These are phyloP conservation scores for Verticillium albo-atrum DNA, from an alignment of 2,329 filamentous ascomycete species.

Conservation along the genomic window DNA sequence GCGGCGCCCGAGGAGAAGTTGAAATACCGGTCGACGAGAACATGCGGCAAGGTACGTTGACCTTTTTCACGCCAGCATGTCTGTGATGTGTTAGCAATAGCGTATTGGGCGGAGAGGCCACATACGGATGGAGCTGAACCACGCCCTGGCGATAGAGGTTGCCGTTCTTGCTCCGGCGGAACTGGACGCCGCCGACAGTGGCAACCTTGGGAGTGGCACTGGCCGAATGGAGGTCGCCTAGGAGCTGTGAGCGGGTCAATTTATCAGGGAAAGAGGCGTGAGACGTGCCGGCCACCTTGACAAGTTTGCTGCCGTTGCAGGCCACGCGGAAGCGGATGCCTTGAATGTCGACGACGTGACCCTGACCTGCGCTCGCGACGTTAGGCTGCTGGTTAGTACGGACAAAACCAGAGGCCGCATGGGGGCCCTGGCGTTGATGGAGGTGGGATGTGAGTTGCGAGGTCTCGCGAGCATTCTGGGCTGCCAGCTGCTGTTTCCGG, in stretches of 20 bases:
- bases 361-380: slow-evolving; percentile 25
- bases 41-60: slow-evolving; percentile 67
- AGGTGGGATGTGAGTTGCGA: slow-evolving; percentile 48
- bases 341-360: slow-evolving; percentile 63
- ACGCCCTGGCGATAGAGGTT: slow-evolving; percentile 78
- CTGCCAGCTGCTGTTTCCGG: slow-evolving; percentile 49
- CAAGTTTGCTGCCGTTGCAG: slow-evolving; percentile 77
- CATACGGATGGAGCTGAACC: slow-evolving; percentile 72
- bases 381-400: slow-evolving; percentile 13
- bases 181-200: slow-evolving; percentile 71
- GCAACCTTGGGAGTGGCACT: slow-evolving; percentile 71
- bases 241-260: slow-evolving; percentile 13
- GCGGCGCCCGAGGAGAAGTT: slow-evolving; percentile 34
- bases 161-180: slow-evolving; percentile 80
- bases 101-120: slow-evolving; percentile 17
- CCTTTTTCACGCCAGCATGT: slow-evolving; percentile 59
- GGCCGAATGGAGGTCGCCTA: slow-evolving; percentile 56
- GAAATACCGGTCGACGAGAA: slow-evolving; percentile 67
- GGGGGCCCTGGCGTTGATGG: slow-evolving; percentile 21
- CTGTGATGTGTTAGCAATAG: slow-evolving; percentile 37
- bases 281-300: slow-evolving; percentile 61
- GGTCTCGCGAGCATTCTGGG: slow-evolving; percentile 54
- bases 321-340: slow-evolving; percentile 70
- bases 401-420: slow-evolving; percentile 7
- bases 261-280: slow-evolving; percentile 3